Conservation (phyloP, 352 stramenopile species). For the Phytopythium chamaehyphon region DNA sequence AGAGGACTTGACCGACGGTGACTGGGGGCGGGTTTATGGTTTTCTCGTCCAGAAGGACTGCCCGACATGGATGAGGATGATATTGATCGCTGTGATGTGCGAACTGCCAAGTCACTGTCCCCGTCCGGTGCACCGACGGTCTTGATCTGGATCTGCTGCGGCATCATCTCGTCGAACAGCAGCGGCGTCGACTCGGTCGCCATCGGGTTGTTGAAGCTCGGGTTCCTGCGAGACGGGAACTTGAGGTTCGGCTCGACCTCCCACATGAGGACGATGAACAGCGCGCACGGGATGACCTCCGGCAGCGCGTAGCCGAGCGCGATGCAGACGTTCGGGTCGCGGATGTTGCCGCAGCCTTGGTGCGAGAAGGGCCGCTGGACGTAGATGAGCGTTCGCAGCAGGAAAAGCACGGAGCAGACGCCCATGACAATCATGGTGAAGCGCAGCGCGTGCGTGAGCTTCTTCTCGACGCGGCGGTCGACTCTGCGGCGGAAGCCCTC, state of each 20-base stretch:
- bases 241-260: constrained; percentile 73
- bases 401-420: constrained; percentile 57
- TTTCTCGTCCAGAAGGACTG: background rate
- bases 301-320: constrained; percentile 68
- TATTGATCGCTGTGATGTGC: constrained; percentile 1
- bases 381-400: constrained; percentile 79
- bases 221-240: constrained; percentile 46
- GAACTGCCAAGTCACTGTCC: background rate
- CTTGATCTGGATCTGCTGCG: constrained; percentile 14
- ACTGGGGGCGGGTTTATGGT: background rate
- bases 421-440: constrained; percentile 74
- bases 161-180: constrained; percentile 27
- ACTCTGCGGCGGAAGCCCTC: constrained; percentile 38
- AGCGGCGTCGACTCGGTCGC: constrained; percentile 49
- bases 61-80: constrained; percentile 4
- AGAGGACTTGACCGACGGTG: constrained; percentile 49
- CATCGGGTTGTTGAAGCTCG: constrained; percentile 34
- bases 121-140: background rate
- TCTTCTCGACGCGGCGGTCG: constrained; percentile 55
- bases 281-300: constrained; percentile 60
- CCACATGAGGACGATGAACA: constrained; percentile 88
- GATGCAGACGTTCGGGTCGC: constrained; percentile 58
- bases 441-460: constrained; percentile 71
- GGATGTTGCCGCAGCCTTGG: constrained; percentile 59
- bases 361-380: constrained; percentile 74